phyloP scores from a whole-genome alignment of 2,329 filamentous ascomycete genomes.

The Metarhizium anisopliae region DNA sequence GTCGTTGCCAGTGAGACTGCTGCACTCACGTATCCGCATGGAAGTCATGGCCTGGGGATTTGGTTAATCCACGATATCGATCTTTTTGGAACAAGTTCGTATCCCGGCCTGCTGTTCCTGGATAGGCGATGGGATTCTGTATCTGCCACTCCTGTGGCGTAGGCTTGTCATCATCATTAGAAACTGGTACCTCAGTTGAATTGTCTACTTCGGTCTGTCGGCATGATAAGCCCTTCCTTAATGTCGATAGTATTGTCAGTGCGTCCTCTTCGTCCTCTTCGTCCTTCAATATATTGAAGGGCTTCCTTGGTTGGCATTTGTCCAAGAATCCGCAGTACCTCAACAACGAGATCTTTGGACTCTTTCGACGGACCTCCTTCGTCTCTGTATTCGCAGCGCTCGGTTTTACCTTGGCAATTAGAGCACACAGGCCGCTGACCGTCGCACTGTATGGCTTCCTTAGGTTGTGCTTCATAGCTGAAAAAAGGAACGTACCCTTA shows the following conservation, averaged over 20 bases:
- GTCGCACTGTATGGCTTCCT: too few relatives aligned
- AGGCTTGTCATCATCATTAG: background rate
- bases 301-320: slow-evolving; percentile 12
- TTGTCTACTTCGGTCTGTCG: background rate
- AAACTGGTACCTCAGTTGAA: background rate
- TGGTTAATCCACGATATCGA: background rate
- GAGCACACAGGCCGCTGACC: too few relatives aligned
- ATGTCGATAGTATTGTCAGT: slow-evolving; percentile 11
- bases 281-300: slow-evolving; percentile 10
- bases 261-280: slow-evolving; percentile 14
- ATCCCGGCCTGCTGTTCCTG: background rate
- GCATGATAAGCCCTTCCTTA: slow-evolving; percentile 6
- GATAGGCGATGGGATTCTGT: slow-evolving; percentile 16
- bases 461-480: too few relatives aligned
- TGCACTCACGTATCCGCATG: too few relatives aligned
- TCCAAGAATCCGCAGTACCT: slow-evolving; percentile 17
- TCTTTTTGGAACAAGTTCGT: background rate
- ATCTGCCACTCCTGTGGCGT: slow-evolving; percentile 16
- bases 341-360: slow-evolving; percentile 7
- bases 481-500: too few relatives aligned
- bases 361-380: too few relatives aligned
- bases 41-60: background rate
- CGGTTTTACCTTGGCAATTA: too few relatives aligned
- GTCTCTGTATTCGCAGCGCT: too few relatives aligned
- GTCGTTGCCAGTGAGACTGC: too few relatives aligned